A percentile compares a stretch with the other conserved stretches of the same genome.
Conservation (phyloP, 768 basidiomycete genomes). For the Russula lepida region DNA sequence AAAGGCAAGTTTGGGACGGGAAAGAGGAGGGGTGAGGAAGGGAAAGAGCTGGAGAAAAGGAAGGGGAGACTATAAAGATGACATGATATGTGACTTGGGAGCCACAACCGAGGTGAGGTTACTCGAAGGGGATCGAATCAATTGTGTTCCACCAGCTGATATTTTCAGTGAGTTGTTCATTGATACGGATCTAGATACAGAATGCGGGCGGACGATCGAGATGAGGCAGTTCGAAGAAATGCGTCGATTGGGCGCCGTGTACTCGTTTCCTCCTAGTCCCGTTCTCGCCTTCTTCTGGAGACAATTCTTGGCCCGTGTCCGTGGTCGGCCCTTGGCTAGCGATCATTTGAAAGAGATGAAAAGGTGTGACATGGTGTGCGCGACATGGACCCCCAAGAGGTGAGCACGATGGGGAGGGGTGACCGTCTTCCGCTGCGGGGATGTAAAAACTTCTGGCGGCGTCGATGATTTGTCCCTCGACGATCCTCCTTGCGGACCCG, state of each 20-base stretch:
- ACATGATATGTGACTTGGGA: conserved; percentile 16
- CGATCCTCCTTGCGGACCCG: conserved; percentile 15
- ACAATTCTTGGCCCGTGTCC: background rate
- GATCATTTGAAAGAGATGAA: background rate
- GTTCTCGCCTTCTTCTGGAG: conserved; percentile 2
- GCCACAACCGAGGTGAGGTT: conserved; percentile 22
- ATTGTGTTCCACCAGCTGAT: conserved; percentile 19
- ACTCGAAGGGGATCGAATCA: conserved; percentile 20
- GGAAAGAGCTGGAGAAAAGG: background rate
- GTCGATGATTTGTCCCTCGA: conserved; percentile 12
- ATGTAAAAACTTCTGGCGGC: conserved; percentile 11
- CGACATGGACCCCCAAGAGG: background rate
- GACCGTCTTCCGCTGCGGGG: background rate
- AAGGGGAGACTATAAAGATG: conserved; percentile 19
- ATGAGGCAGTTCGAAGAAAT: background rate
- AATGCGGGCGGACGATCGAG: conserved; percentile 13
- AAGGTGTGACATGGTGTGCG: background rate
- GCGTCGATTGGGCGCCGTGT: conserved; percentile 14
- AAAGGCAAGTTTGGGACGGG: background rate
- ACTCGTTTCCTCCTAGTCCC: conserved; percentile 9
- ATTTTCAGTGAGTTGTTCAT: conserved; percentile 5
- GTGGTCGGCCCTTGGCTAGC: background rate
- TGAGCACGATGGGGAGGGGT: background rate
- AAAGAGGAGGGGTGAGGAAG: conserved; percentile 6
- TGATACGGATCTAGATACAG: conserved; percentile 15